Base-by-base conservation (phyloP, 352 stramenopile genomes). In the Blastocystis sp. region DNA sequence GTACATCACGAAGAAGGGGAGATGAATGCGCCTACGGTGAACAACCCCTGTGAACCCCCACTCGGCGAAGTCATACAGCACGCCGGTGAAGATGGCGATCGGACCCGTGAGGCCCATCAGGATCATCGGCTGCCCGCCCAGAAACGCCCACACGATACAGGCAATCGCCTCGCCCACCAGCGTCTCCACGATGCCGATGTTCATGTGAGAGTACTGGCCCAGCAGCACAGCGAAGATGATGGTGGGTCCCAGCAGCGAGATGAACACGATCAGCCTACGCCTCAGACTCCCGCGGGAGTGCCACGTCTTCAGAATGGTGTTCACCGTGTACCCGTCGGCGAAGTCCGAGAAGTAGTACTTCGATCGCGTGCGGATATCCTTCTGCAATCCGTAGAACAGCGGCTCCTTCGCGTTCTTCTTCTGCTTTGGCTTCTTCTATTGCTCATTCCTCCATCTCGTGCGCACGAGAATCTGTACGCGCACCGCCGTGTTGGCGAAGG, bases 241-340 rank as follows among this genome's bases (percentile, higher is more conserved):
- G 4, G 71, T 38, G 10, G 71, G 71, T 34, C 42, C 71, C 9
- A 81, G 54, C 43, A 66, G 71, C 11, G 71, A 81, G 19, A 59
- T 81, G 43, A 81, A 81, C n/a, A 81, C 66, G 2, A 81, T 21
- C 17, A 81, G 28, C 28, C 71, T 81, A 42, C 38, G 28, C 38
- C 38, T 3, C n/a, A 81, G 52, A 40, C 11, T 11, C 28, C 21
- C 1, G 17, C 28, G 24, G 28, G 3, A 48, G 0, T 52, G 3
- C 7, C 43, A 81, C 71, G 71, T 81, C 43, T 81, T 81, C 52
- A 81, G 34, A 40, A 81, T 81, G 14, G 71, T 81, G 43, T 81
- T 81, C 28, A 81, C 45, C 21, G 71, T 81, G 28, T 81, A 81
- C 42, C 71, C 71, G 43, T 81, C 71, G n/a, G 21, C 54, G 28